Percentiles rank a stretch among this genome's conserved stretches.
phyloP scores from a whole-genome alignment of 2,329 filamentous ascomycete genomes.

The Pseudogymnoascus sp. region DNA sequence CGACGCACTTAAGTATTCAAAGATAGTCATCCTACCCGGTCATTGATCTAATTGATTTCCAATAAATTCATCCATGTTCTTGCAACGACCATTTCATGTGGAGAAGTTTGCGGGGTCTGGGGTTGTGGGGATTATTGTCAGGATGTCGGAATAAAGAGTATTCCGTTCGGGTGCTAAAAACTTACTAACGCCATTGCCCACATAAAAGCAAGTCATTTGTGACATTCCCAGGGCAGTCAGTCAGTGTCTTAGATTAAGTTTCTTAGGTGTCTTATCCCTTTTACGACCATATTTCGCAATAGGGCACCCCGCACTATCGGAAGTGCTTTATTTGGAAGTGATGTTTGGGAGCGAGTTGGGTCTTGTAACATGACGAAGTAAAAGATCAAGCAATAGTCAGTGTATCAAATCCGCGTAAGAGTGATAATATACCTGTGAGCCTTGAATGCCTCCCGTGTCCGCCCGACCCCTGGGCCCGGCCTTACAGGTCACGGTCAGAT shows the following conservation, averaged over 20 bases:
- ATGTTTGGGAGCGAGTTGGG: no score
- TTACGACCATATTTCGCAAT: neutral
- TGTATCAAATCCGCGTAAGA: neutral
- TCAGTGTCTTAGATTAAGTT: neutral
- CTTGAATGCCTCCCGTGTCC: neutral
- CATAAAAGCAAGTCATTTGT: neutral
- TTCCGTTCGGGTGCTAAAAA: neutral
- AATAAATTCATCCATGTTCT: neutral
- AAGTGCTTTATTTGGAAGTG: neutral
- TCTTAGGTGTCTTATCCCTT: neutral
- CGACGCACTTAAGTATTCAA: neutral
- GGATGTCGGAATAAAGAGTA: neutral
- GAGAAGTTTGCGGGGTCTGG: neutral
- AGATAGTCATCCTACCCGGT: neutral
- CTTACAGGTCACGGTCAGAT: no score
- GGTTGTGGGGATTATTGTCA: neutral
- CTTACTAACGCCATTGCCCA: neutral
- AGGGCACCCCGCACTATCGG: neutral
- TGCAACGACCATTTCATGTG: neutral
- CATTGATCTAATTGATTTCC: neutral
- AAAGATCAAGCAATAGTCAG: neutral
- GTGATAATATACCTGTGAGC: neutral
- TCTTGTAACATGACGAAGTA: no score
- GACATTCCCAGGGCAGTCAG: neutral
- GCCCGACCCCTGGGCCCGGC: neutral